A percentile compares a stretch with the other conserved stretches of the same genome.
phyloP scores from a whole-genome alignment of 331 rosid genomes.

The Rhamnella rubrinervis region DNA sequence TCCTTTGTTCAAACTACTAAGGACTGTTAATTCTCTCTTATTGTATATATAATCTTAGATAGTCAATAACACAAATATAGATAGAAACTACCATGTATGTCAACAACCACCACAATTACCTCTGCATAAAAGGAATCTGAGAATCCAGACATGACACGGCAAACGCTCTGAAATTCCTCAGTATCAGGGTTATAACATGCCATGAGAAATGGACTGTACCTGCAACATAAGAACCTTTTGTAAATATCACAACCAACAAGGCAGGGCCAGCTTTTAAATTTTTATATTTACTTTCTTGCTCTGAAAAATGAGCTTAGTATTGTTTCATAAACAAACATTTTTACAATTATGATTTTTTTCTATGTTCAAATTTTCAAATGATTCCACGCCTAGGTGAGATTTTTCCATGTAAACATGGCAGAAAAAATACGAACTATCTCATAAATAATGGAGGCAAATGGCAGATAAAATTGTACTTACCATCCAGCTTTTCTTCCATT shows the following conservation, averaged over 20 bases:
- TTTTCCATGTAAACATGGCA: not conserved
- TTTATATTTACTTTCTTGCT: too few species aligned
- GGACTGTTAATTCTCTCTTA: too few species aligned
- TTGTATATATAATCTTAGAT: too few species aligned
- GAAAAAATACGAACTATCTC: not conserved
- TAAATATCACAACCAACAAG: too few species aligned
- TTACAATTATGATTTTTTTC: too few species aligned
- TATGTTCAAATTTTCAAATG: too few species aligned
- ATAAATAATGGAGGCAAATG: not conserved
- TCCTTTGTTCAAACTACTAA: too few species aligned
- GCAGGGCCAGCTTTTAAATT: too few species aligned
- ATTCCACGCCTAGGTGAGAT: not conserved
- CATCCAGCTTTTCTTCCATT: slow-evolving; percentile 97
- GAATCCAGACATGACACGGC: slow-evolving; percentile 97
- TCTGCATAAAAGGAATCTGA: slow-evolving; percentile 75
- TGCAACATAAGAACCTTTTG: slow-evolving; percentile 34
- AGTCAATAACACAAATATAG: too few species aligned
- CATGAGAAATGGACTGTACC: slow-evolving; percentile 96
- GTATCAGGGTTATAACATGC: slow-evolving; percentile 87
- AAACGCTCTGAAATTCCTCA: slow-evolving; percentile 87
- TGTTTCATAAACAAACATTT: too few species aligned
- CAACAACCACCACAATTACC: slow-evolving; percentile 40
- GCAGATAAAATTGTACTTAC: slow-evolving; percentile 34
- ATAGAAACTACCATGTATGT: slow-evolving; percentile 1
- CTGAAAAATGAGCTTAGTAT: too few species aligned